Evolutionary conservation across 352 stramenopile genomes (phyloP), one percentile per base, ranked within the genome.

Genomic region (Lagenidium sp.): DNA sequence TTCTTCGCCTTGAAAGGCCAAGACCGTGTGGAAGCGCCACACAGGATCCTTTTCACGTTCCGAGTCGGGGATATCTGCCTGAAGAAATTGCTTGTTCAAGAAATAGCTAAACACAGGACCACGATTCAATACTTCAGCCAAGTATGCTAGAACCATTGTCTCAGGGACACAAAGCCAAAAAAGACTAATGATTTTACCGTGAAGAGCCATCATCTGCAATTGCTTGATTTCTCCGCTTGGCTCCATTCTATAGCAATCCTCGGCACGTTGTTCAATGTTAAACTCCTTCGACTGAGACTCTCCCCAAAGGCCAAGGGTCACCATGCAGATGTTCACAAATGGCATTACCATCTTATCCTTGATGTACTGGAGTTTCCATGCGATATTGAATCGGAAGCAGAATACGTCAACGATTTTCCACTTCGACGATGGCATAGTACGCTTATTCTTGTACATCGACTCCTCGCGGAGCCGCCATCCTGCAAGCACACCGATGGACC

Each of bases 121-220:
- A 5, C 66, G 64, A 21, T 83, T 83, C 3, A 83, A 32, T 18
- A 77, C 61, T 28, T 83, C 66, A 7, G 66, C 60, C 4, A 80
- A 34, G 41, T 78, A 83, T 2, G 70, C 59, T 7, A 78, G 44
- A 11, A 80, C 32, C 31, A 65, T 63, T 1, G 62, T 73, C 26
- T 66, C 47, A 0, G 70, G 62, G n/a, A 83, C 60, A 20, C 66
- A 79, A 2, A 83, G 42, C 70, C 70, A 83, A 36, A 83, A 70
- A 1, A 83, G 47, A 52, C 64, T 78, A 21, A 68, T 53, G 44
- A 83, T 74, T 43, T 83, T 83, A 24, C 70, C 70, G 16, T 83
- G 70, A 24, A 83, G 32, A 2, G 70, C 48, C 70, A 83, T 83
- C 66, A 83, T 78, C 46, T 83, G 66, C n/a, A 83, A 44, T 48